These are phyloP conservation scores for Tetracentron sinense DNA, from an alignment of 164 flowering plant species.

Conservation along the genomic window DNA sequence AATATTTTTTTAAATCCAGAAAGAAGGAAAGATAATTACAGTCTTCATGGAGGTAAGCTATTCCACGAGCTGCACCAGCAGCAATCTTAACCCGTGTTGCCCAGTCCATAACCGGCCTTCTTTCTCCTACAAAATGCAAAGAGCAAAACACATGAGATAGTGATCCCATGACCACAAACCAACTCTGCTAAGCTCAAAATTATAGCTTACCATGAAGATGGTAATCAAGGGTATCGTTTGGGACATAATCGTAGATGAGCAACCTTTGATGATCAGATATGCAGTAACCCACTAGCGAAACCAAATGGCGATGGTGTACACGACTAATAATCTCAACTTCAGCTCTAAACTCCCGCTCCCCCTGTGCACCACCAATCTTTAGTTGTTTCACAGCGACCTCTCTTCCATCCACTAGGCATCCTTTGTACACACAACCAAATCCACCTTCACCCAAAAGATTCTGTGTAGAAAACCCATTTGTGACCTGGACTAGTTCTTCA, in stretches of 20 bases:
- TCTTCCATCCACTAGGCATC: slow-evolving; percentile 66
- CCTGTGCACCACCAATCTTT: slow-evolving; percentile 76
- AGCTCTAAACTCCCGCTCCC: slow-evolving; percentile 81
- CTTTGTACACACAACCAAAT: slow-evolving; percentile 81
- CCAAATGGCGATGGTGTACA: too few relatives aligned
- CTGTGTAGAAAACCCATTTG: slow-evolving; percentile 64
- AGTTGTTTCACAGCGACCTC: slow-evolving; percentile 85
- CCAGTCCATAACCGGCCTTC: slow-evolving; percentile 68
- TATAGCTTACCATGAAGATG: slow-evolving; percentile 79
- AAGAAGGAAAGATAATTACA: slow-evolving; percentile 37
- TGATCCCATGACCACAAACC: neutral
- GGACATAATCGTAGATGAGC: slow-evolving; percentile 77
- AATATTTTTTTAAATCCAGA: neutral
- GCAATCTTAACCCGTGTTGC: slow-evolving; percentile 62
- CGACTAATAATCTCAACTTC: too few relatives aligned
- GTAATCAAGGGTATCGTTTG: slow-evolving; percentile 73
- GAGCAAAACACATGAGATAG: neutral
- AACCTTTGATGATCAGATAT: slow-evolving; percentile 59
- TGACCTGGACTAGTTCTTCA: slow-evolving; percentile 58
- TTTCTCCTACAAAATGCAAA: slow-evolving; percentile 37
- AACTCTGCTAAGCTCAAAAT: neutral
- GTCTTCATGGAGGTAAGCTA: slow-evolving; percentile 93
- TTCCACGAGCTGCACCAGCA: slow-evolving; percentile 87
- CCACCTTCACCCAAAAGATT: slow-evolving; percentile 91
- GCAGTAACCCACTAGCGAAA: too few relatives aligned